Evolutionary conservation across 2,329 filamentous ascomycete species (phyloP).

Genomic region (Neophaeococcomyces mojaviensis): DNA sequence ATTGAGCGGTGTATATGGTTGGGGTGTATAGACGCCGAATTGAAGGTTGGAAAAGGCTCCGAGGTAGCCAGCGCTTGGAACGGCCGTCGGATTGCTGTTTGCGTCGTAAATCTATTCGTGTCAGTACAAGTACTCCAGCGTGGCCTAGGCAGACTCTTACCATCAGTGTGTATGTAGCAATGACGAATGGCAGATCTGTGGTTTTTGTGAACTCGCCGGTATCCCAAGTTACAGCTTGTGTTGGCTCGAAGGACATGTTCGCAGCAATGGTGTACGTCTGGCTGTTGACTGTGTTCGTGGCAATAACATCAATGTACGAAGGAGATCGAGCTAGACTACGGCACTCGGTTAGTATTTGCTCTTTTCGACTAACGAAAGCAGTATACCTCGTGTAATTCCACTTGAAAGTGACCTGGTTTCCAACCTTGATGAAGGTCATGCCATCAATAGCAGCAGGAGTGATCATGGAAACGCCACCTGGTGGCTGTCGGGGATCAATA

Average conservation of each 20-base stretch:
- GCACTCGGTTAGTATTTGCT: too few relatives aligned
- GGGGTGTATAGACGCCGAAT: slow-evolving; percentile 57
- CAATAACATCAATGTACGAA: slow-evolving; percentile 53
- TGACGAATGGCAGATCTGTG: slow-evolving; percentile 45
- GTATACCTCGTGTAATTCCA: slow-evolving; percentile 59
- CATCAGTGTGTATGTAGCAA: slow-evolving; percentile 56
- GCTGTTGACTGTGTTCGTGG: slow-evolving; percentile 52
- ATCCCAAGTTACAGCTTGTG: slow-evolving; percentile 53
- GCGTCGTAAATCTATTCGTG: slow-evolving; percentile 46
- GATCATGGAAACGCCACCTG: slow-evolving; percentile 56
- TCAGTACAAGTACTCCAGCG: background rate
- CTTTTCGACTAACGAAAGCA: too few relatives aligned
- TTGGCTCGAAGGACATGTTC: slow-evolving; percentile 50
- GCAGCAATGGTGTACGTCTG: slow-evolving; percentile 54
- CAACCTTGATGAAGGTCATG: slow-evolving; percentile 55
- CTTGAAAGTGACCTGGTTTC: slow-evolving; percentile 54
- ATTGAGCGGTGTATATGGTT: slow-evolving; percentile 26
- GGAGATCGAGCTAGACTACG: slow-evolving; percentile 41
- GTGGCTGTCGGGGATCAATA: slow-evolving; percentile 47
- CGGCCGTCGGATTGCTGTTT: slow-evolving; percentile 43
- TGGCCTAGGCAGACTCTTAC: slow-evolving; percentile 15
- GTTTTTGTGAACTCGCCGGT: slow-evolving; percentile 47
- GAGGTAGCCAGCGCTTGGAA: slow-evolving; percentile 49
- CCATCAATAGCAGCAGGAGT: slow-evolving; percentile 46
- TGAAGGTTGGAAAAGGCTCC: slow-evolving; percentile 43